These are phyloP conservation scores for Trichophyton benhamiae DNA, from an alignment of 2,329 filamentous ascomycete genomes.

Conservation along the genomic window DNA sequence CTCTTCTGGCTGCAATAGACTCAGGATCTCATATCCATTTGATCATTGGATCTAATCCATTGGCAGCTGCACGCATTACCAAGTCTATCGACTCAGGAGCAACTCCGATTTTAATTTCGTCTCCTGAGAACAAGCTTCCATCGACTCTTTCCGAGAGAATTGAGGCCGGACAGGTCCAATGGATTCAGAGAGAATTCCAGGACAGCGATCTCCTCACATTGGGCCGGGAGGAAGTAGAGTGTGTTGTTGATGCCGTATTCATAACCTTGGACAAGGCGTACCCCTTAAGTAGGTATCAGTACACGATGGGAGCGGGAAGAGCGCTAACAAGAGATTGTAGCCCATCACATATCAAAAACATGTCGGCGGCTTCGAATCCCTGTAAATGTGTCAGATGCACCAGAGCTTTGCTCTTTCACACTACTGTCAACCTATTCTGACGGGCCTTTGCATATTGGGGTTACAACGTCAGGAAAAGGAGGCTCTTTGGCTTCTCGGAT, in stretches of 20 bases:
- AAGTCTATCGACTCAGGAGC: conserved; percentile 76
- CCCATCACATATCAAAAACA: conserved; percentile 55
- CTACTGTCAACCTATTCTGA: conserved; percentile 80
- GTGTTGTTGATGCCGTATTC: conserved; percentile 83
- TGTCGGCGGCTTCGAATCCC: conserved; percentile 75
- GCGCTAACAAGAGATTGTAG: conserved; percentile 26
- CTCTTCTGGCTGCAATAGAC: conserved; percentile 30
- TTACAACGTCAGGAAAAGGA: conserved; percentile 88
- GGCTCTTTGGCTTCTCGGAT: conserved; percentile 89
- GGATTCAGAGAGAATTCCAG: conserved; percentile 44
- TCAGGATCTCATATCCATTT: conserved; percentile 52
- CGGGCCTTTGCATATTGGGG: conserved; percentile 83
- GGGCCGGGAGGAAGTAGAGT: conserved; percentile 65
- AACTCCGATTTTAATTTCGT: conserved; percentile 63
- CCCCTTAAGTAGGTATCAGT: conserved; percentile 33
- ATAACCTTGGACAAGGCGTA: conserved; percentile 51
- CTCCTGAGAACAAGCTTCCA: conserved; percentile 49
- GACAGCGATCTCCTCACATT: conserved; percentile 61
- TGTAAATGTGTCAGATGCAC: conserved; percentile 81
- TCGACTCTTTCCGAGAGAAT: conserved; percentile 36
- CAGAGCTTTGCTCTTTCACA: conserved; percentile 76
- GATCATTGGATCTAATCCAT: conserved; percentile 70
- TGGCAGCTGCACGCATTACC: conserved; percentile 71
- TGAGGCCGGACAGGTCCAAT: conserved; percentile 30
- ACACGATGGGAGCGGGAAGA: not conserved